Percentiles rank a stretch among this genome's conserved stretches.
phyloP scores from a whole-genome alignment of 1,284 basidiomycete genomes.

The Malassezia sympodialis region DNA sequence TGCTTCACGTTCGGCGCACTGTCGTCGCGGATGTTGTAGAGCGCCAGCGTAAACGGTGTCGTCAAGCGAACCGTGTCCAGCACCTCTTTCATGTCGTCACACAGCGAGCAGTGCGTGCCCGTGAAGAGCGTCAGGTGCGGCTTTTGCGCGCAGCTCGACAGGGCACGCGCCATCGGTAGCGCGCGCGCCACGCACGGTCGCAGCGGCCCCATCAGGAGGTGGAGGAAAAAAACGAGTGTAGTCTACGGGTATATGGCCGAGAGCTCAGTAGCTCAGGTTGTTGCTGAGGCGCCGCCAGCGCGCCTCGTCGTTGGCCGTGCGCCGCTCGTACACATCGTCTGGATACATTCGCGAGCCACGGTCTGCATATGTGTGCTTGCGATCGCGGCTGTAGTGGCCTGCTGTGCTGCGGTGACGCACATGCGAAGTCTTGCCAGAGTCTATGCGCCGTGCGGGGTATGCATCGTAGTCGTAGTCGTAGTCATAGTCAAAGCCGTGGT shows the following conservation, averaged over 20 bases:
- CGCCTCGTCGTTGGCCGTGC: neutral
- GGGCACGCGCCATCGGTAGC: neutral
- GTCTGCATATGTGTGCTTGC: neutral
- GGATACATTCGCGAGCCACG: conserved; percentile 8
- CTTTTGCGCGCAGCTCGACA: neutral
- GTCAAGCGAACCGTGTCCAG: conserved; percentile 17
- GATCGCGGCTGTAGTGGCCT: neutral
- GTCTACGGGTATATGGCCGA: neutral
- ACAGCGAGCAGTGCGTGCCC: conserved; percentile 40
- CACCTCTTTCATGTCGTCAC: conserved; percentile 32
- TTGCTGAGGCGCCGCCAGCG: neutral
- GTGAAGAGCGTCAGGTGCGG: conserved; percentile 36
- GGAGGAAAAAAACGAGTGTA: neutral
- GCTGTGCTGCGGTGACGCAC: conserved; percentile 9
- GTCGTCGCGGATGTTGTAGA: conserved; percentile 44
- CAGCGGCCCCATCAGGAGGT: neutral
- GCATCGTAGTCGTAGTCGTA: conserved; percentile 13
- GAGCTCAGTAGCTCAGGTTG: neutral
- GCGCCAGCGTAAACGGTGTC: conserved; percentile 24
- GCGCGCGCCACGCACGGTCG: neutral
- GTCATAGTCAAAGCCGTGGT: conserved; percentile 6
- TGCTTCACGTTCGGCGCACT: conserved; percentile 22
- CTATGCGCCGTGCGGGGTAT: neutral
- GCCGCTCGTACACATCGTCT: neutral
- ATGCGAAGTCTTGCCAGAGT: neutral